Evolutionary conservation across 306 rosid species (phyloP).

Genomic region (Pyrus pyrifolia): DNA sequence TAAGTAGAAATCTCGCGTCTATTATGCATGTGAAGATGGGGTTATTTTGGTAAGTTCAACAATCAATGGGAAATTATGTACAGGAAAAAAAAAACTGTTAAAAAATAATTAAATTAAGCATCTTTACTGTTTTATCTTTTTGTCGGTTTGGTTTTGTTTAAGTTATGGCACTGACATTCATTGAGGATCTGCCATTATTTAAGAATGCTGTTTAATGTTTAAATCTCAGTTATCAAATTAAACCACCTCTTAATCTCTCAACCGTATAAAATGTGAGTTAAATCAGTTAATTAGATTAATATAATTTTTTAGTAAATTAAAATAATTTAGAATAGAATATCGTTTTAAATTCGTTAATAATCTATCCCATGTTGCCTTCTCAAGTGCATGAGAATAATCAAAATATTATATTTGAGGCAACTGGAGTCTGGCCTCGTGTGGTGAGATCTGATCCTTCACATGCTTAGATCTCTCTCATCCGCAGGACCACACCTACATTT

Average conservation of each 20-base stretch:
- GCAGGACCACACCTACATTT: slow-evolving; percentile 2
- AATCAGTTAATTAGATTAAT: no score
- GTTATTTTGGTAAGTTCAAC: not conserved
- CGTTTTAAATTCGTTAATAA: not conserved
- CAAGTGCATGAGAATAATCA: not conserved
- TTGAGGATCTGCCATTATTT: not conserved
- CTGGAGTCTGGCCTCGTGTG: not conserved
- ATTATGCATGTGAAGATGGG: not conserved
- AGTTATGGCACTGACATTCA: not conserved
- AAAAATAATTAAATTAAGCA: not conserved
- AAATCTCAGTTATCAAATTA: not conserved
- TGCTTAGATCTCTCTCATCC: slow-evolving; percentile 12
- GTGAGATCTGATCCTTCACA: slow-evolving; percentile 19
- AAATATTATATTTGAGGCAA: not conserved
- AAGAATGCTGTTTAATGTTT: not conserved
- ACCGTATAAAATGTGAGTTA: no score
- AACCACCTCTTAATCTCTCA: not conserved
- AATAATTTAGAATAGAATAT: no score
- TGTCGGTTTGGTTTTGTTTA: slow-evolving; percentile 3
- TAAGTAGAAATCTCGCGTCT: not conserved
- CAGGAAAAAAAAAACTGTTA: not conserved
- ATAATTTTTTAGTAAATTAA: no score
- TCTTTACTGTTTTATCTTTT: slow-evolving; percentile 7
- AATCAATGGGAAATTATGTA: not conserved
- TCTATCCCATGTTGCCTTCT: not conserved